Evolutionary conservation across 2,329 filamentous ascomycete genomes (phyloP).

Genomic region (Anisogramma anomala): DNA sequence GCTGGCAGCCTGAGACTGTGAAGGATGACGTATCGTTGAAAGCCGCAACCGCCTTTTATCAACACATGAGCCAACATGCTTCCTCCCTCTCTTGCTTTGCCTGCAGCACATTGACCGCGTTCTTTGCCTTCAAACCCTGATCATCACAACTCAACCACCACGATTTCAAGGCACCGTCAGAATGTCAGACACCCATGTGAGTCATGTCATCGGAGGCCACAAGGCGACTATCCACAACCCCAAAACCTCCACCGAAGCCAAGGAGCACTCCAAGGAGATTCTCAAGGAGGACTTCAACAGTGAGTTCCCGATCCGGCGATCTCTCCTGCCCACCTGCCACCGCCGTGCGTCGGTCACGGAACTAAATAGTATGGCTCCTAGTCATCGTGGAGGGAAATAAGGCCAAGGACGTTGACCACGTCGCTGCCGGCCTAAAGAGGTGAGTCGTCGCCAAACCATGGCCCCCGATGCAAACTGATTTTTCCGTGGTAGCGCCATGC

Average conservation of each 20-base stretch:
- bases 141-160: too few species aligned
- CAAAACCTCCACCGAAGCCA: constrained; percentile 42
- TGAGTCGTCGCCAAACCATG: constrained; percentile 25
- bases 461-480: too few species aligned
- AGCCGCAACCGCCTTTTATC: too few species aligned
- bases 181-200: constrained; percentile 39
- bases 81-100: too few species aligned
- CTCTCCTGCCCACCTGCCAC: not conserved
- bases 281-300: constrained; percentile 39
- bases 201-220: constrained; percentile 44
- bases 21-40: too few species aligned
- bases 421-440: constrained; percentile 40
- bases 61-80: too few species aligned
- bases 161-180: constrained; percentile 18
- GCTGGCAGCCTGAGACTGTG: too few species aligned
- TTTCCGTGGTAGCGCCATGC: constrained; percentile 28
- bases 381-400: constrained; percentile 23
- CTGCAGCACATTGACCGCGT: too few species aligned
- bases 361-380: constrained; percentile 17
- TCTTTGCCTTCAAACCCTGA: too few species aligned
- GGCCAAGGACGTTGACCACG: constrained; percentile 43
- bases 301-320: constrained; percentile 16
- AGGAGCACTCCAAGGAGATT: constrained; percentile 41
- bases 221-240: constrained; percentile 48
- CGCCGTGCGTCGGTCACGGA: too few species aligned